Evolutionary conservation across 2,329 filamentous ascomycete species (phyloP).

Genomic region (Lojkania enalia): DNA sequence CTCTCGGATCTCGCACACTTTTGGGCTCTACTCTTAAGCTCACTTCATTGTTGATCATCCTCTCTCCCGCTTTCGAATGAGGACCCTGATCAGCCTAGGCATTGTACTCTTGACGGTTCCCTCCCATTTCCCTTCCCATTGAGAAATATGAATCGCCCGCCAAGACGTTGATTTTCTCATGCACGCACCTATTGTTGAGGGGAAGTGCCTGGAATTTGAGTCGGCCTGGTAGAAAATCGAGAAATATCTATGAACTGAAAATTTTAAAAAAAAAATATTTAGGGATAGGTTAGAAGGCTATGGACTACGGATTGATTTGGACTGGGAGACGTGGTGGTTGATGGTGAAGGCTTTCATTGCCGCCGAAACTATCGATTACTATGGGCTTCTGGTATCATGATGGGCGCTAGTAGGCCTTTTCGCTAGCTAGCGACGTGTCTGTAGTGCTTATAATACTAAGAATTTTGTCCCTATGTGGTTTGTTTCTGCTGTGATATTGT

Average conservation of each 20-base stretch:
- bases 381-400: conserved; percentile 3
- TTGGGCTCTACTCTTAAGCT: conserved; percentile 29
- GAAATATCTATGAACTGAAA: conserved; percentile 16
- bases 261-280: conserved; percentile 17
- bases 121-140: conserved; percentile 1
- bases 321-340: conserved; percentile 4
- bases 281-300: conserved; percentile 20
- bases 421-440: no score
- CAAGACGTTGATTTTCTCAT: conserved; percentile 1
- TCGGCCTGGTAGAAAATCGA: conserved; percentile 23
- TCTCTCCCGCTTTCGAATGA: conserved; percentile 13
- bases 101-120: conserved; percentile 5
- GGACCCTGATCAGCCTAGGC: conserved; percentile 36
- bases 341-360: neutral
- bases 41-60: conserved; percentile 38
- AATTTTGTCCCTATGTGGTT: no score
- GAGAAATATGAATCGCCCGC: neutral
- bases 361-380: neutral
- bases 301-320: conserved; percentile 6
- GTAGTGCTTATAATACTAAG: no score
- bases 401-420: no score
- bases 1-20: conserved; percentile 20
- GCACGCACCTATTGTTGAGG: neutral
- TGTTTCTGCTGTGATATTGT: no score
- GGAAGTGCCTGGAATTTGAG: conserved; percentile 5